These are phyloP conservation scores for Nemania sp. DNA, from an alignment of 2,329 filamentous ascomycete species.

Conservation along the genomic window DNA sequence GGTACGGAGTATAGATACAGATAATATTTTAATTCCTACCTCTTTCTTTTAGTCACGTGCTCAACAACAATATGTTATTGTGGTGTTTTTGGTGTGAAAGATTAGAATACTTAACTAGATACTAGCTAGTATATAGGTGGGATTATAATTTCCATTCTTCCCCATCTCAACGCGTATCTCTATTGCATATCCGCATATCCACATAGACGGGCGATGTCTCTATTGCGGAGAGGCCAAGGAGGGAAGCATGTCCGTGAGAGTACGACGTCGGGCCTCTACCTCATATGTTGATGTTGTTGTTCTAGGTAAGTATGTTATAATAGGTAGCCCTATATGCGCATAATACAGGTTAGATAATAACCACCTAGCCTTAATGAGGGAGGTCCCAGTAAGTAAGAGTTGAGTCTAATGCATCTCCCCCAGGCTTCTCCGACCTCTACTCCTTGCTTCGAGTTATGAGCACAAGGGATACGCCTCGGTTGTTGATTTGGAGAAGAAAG, in stretches of 20 bases:
- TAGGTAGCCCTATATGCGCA: background rate
- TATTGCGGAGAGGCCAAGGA: background rate
- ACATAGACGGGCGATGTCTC: too few species aligned
- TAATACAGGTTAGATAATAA: background rate
- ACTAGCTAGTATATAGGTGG: too few species aligned
- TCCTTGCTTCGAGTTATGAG: background rate
- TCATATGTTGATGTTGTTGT: background rate
- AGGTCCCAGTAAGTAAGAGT: background rate
- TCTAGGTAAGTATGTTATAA: background rate
- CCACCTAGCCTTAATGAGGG: background rate
- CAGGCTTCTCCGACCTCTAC: background rate
- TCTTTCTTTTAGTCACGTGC: background rate
- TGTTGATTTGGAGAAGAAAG: background rate
- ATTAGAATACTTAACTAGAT: too few species aligned
- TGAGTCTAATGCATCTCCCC: background rate
- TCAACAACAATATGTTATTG: too few species aligned
- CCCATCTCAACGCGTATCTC: too few species aligned
- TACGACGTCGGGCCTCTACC: background rate
- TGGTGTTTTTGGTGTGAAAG: background rate
- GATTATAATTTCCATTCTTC: too few species aligned
- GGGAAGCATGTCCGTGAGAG: background rate
- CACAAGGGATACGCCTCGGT: too few species aligned
- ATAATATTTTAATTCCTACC: conserved; percentile 16
- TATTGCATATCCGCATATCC: too few species aligned
- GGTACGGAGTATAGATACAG: conserved; percentile 1